These are phyloP conservation scores for Vitis amurensis DNA, from an alignment of 164 flowering plant species.

Conservation along the genomic window DNA sequence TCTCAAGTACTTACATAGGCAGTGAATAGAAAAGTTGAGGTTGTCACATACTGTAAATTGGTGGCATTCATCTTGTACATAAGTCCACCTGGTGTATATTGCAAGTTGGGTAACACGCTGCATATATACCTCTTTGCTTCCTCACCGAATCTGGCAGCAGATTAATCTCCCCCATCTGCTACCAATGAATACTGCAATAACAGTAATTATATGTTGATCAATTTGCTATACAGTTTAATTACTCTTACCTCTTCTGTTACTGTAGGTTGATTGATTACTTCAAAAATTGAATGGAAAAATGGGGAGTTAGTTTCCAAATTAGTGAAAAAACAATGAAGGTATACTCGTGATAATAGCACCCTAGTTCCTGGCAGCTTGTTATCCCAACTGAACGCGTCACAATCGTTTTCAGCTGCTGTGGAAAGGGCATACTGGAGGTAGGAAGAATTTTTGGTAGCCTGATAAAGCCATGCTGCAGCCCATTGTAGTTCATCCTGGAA, in stretches of 20 bases:
- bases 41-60: conserved; percentile 43
- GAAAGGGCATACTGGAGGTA: conserved; percentile 16
- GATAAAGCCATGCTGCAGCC: conserved; percentile 38
- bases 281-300: too few species aligned
- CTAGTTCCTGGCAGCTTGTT: conserved; percentile 30
- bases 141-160: not conserved
- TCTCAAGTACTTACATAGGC: conserved; percentile 30
- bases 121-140: conserved; percentile 24
- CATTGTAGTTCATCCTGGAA: conserved; percentile 7
- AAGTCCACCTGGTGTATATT: conserved; percentile 42
- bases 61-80: conserved; percentile 28
- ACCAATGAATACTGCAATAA: conserved; percentile 1
- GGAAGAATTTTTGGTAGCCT: conserved; percentile 19
- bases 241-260: too few species aligned
- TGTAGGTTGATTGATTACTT: too few species aligned
- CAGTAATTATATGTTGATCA: too few species aligned
- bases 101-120: conserved; percentile 30
- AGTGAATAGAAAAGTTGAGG: conserved; percentile 28
- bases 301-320: not conserved
- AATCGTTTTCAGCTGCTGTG: not conserved
- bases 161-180: not conserved
- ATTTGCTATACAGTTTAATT: too few species aligned
- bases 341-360: conserved; percentile 29
- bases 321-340: not conserved
- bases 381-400: conserved; percentile 32